Percentiles rank a stretch among this genome's conserved stretches.
phyloP scores from a whole-genome alignment of 2,329 filamentous ascomycete species.

The Talaromyces piceae region DNA sequence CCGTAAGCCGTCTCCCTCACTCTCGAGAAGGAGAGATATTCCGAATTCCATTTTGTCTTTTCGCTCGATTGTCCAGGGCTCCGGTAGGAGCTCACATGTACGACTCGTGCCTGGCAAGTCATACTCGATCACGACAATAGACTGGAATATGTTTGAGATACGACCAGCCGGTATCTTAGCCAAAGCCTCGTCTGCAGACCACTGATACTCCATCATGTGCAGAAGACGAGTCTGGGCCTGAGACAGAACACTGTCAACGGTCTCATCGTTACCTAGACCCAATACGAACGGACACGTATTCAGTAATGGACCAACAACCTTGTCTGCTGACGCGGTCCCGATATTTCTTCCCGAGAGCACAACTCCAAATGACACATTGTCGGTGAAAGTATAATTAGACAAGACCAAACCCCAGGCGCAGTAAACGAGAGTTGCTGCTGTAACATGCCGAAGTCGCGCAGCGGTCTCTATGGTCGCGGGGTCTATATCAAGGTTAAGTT shows the following conservation, averaged over 20 bases:
- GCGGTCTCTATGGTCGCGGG: background rate
- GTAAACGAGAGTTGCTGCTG: background rate
- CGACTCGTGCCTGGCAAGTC: background rate
- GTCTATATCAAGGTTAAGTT: background rate
- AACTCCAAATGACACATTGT: background rate
- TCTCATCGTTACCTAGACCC: background rate
- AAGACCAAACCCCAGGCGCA: background rate
- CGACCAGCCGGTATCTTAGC: background rate
- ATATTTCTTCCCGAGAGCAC: background rate
- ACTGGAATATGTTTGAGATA: background rate
- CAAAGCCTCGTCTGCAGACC: background rate
- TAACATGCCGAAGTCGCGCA: background rate
- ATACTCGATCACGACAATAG: background rate
- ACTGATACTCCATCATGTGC: background rate
- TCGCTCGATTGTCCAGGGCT: background rate
- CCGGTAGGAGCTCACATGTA: background rate
- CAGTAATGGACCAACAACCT: background rate
- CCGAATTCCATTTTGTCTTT: background rate
- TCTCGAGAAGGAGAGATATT: background rate
- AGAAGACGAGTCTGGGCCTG: background rate
- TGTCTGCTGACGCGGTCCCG: background rate
- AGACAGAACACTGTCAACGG: background rate
- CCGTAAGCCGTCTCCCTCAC: background rate
- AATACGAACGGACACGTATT: constrained; percentile 1
- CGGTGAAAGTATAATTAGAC: background rate